Evolutionary conservation across 1,284 basidiomycete species (phyloP).

Genomic region (Pterulicium gracile): DNA sequence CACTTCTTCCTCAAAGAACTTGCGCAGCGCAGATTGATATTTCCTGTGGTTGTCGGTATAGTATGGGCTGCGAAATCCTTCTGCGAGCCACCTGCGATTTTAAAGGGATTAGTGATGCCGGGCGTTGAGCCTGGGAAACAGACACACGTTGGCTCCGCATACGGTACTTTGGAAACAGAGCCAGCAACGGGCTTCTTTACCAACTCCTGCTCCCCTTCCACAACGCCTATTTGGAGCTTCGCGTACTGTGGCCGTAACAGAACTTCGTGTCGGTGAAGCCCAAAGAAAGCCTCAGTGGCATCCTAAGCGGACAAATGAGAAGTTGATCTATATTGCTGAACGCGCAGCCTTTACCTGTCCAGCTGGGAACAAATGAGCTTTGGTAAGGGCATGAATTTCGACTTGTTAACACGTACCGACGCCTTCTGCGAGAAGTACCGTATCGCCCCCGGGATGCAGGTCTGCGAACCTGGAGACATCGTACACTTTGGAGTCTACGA

Average conservation of each 20-base stretch:
- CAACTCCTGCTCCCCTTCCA: slow-evolving; percentile 57
- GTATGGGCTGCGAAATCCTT: slow-evolving; percentile 77
- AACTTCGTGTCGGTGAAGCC: slow-evolving; percentile 85
- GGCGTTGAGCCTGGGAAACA: no score
- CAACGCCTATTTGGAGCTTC: slow-evolving; percentile 71
- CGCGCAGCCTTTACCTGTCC: not conserved
- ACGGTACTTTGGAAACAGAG: slow-evolving; percentile 70
- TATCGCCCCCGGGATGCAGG: slow-evolving; percentile 64
- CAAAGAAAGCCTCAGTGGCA: slow-evolving; percentile 83
- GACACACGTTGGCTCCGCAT: slow-evolving; percentile 65
- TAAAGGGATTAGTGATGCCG: not conserved
- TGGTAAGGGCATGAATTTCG: slow-evolving; percentile 1
- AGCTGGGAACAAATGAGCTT: not conserved
- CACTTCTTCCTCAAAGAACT: slow-evolving; percentile 55
- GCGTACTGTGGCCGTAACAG: slow-evolving; percentile 74
- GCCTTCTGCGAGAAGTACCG: slow-evolving; percentile 46
- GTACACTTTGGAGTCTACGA: slow-evolving; percentile 72
- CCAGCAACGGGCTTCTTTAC: slow-evolving; percentile 55
- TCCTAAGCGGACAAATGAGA: slow-evolving; percentile 35
- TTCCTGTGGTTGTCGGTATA: slow-evolving; percentile 64
- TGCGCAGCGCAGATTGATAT: slow-evolving; percentile 57
- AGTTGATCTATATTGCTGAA: not conserved
- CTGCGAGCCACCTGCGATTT: slow-evolving; percentile 52
- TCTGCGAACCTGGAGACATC: slow-evolving; percentile 62
- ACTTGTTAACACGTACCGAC: slow-evolving; percentile 35